Conservation (phyloP, 2,329 filamentous ascomycete genomes). For the Fusarium chuoi region DNA sequence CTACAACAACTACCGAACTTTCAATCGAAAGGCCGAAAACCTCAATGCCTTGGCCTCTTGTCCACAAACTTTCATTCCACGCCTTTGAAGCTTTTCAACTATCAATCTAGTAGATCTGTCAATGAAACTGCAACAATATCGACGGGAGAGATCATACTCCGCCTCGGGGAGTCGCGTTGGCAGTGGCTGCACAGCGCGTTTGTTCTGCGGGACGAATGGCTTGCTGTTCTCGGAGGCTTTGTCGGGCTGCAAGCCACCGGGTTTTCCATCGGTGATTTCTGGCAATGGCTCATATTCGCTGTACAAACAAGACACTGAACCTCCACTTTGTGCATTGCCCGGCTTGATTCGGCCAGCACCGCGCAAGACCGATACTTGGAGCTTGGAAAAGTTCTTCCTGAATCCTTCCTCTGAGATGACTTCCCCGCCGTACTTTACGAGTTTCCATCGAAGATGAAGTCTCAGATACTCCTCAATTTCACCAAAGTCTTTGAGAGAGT, state of each 20-base stretch:
- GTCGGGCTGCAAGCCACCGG: neutral
- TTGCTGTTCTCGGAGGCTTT: neutral
- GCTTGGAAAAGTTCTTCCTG: neutral
- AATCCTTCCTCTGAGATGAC: neutral
- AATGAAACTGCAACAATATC: rapidly evolving
- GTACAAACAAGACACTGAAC: neutral
- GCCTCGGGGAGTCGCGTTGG: rapidly evolving
- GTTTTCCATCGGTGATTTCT: neutral
- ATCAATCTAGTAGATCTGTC: neutral
- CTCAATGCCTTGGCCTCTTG: neutral
- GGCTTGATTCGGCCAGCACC: neutral
- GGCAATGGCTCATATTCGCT: rapidly evolving
- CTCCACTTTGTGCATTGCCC: rapidly evolving
- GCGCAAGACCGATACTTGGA: neutral
- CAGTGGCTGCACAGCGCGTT: neutral
- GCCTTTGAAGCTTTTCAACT: neutral
- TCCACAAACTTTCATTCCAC: neutral
- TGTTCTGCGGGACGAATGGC: neutral
- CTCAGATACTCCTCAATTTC: neutral
- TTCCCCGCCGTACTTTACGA: neutral
- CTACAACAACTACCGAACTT: neutral
- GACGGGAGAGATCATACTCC: neutral
- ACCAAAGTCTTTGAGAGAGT: rapidly evolving
- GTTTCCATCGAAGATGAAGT: neutral
- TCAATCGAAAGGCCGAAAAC: rapidly evolving